Conservation (phyloP, 805 yeast genomes). For the Saccharomycopsis synnaedendra region DNA sequence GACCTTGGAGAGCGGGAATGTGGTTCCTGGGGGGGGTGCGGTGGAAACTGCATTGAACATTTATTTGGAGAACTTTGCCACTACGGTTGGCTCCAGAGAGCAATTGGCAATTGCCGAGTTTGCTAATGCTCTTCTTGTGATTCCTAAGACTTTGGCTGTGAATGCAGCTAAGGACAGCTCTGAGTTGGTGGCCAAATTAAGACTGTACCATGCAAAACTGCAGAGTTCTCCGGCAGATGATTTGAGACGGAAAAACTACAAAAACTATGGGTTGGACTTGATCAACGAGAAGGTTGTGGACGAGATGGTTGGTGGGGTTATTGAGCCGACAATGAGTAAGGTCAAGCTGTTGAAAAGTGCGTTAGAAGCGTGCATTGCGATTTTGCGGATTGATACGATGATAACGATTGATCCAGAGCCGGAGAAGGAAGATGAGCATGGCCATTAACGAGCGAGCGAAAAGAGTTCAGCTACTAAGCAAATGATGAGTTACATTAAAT, state of each 20-base stretch:
- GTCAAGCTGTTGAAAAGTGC: slow-evolving; percentile 90
- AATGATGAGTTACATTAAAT: not conserved
- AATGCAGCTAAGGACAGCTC: slow-evolving; percentile 97
- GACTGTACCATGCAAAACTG: slow-evolving; percentile 93
- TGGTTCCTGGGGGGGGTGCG: slow-evolving; percentile 99
- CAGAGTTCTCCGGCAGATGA: slow-evolving; percentile 83
- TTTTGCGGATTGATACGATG: slow-evolving; percentile 95
- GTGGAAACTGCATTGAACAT: slow-evolving; percentile 94
- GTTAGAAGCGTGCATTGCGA: slow-evolving; percentile 95
- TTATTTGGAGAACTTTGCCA: slow-evolving; percentile 92
- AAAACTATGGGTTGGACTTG: slow-evolving; percentile 86
- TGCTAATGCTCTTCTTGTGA: slow-evolving; percentile 78
- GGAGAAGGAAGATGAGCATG: slow-evolving; percentile 86
- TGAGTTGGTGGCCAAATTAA: slow-evolving; percentile 86
- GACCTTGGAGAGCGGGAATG: slow-evolving; percentile 84
- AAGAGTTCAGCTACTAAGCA: not conserved
- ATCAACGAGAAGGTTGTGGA: slow-evolving; percentile 87
- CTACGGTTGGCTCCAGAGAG: slow-evolving; percentile 94
- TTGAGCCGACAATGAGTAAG: slow-evolving; percentile 93
- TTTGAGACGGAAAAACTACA: slow-evolving; percentile 71
- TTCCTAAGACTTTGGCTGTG: slow-evolving; percentile 93
- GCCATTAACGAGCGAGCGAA: slow-evolving; percentile 32
- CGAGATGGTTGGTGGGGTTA: slow-evolving; percentile 72
- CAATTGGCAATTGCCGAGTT: slow-evolving; percentile 97
- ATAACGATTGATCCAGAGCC: slow-evolving; percentile 95